phyloP scores from a whole-genome alignment of 768 basidiomycete species.

The Mycena haematopus region DNA sequence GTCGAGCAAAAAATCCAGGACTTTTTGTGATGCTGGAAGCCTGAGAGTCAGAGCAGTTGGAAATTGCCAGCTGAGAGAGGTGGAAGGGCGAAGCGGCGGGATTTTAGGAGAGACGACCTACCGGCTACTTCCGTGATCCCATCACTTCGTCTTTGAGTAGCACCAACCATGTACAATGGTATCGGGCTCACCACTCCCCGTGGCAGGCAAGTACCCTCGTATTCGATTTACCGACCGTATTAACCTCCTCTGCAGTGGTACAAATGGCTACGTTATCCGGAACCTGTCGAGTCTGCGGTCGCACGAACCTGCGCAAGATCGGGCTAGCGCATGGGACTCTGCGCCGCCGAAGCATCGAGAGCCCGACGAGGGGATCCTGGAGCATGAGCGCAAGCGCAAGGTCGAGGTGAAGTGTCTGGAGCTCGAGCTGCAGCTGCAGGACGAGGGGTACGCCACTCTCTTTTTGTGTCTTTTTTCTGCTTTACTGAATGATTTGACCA shows the following conservation, averaged over 20 bases:
- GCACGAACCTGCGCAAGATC: slow-evolving; percentile 74
- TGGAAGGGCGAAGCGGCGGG: slow-evolving; percentile 2
- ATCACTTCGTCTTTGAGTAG: too few species aligned
- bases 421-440: slow-evolving; percentile 86
- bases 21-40: slow-evolving; percentile 10
- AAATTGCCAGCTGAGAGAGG: slow-evolving; percentile 14
- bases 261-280: slow-evolving; percentile 91
- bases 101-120: slow-evolving; percentile 6
- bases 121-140: neutral
- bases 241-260: slow-evolving; percentile 65
- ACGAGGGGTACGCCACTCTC: slow-evolving; percentile 74
- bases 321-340: slow-evolving; percentile 76
- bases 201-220: slow-evolving; percentile 68
- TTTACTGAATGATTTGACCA: slow-evolving; percentile 35
- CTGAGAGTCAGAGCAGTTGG: slow-evolving; percentile 16
- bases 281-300: slow-evolving; percentile 83
- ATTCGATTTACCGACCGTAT: neutral
- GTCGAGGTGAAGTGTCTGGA: slow-evolving; percentile 94
- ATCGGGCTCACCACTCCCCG: slow-evolving; percentile 93
- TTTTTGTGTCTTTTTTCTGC: neutral
- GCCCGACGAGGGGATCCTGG: slow-evolving; percentile 92
- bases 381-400: slow-evolving; percentile 93
- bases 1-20: too few species aligned
- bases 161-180: slow-evolving; percentile 88
- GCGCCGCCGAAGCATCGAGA: slow-evolving; percentile 89